These are phyloP conservation scores for Sporisorium scitamineum DNA, from an alignment of 1,284 basidiomycete genomes.

Conservation along the genomic window DNA sequence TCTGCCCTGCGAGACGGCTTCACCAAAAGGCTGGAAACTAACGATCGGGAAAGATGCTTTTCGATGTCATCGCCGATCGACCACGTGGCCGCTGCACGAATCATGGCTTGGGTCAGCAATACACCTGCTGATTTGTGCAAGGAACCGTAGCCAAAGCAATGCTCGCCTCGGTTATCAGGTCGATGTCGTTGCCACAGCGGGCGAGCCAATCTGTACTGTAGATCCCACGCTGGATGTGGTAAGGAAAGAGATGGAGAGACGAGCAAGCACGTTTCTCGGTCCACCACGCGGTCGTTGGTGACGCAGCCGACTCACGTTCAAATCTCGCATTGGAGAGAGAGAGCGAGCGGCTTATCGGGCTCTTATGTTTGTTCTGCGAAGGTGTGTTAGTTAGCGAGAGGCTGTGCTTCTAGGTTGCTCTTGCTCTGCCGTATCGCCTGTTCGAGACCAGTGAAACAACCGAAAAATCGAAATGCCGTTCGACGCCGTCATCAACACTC, in stretches of 20 bases:
- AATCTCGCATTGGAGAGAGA: neutral
- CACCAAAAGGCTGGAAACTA: neutral
- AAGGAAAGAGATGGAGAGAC: too few relatives aligned
- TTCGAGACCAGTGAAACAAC: neutral
- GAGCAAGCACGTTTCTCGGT: too few relatives aligned
- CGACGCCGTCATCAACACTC: neutral
- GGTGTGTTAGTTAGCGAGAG: neutral
- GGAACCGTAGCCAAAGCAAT: neutral
- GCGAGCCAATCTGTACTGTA: neutral
- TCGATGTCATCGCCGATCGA: neutral
- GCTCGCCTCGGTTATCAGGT: too few relatives aligned
- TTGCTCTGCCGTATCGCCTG: neutral
- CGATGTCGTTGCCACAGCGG: too few relatives aligned
- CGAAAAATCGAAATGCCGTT: neutral
- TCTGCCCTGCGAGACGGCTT: neutral
- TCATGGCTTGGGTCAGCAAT: neutral
- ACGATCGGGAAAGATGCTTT: neutral
- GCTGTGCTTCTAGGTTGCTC: conserved; percentile 1
- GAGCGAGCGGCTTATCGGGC: neutral
- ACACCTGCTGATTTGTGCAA: neutral
- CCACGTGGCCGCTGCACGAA: neutral
- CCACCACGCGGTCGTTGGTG: neutral
- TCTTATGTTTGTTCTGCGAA: neutral
- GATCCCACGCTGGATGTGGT: neutral
- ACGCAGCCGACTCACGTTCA: neutral